Evolutionary conservation across 2,329 filamentous ascomycete species (phyloP), one percentile per base, ranked within the genome.

Genomic region (Verticillium zaregamsianum): DNA sequence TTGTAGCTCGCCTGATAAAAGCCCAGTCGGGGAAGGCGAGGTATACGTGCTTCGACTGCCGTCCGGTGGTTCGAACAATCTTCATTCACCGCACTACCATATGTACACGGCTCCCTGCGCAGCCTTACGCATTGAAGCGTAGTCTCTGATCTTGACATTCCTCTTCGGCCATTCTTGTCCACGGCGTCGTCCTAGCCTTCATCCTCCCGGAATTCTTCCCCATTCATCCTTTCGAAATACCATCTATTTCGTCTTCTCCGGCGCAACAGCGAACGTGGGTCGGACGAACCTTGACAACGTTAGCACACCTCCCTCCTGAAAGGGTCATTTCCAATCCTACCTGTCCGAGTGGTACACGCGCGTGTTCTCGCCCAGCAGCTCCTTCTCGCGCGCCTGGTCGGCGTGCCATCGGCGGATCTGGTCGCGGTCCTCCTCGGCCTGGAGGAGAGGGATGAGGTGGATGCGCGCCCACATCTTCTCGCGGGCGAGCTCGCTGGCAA

Each of bases 391-490:
- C 67, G 88, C 89, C 84, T 92, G 88, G 77, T 96, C 92, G 62
- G 95, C 95, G 67, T 90, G 85, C 77, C 94, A 86, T 73, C 94
- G 85, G 68, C 95, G 86, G 66, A 97, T 93, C 75, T 94, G 90
- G 79, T 99, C 95, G 64, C 95, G 90, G 81, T 99, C 95, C 77
- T 97, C 93, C 75, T 99, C 95, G 61, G 95, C 95, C 76, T 98
- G 94, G 66, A 99, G 87, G 66, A 97, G 81, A 62, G 95, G 95
- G 72, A 94, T 95, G 66, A 99, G 84, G 79, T 98, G 88, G 79
- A 99, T 96, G 74, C 95, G 90, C 65, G 92, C 87, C 95, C 95
- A 99, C 87, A 97, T 95, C 84, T 98, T 99, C 75, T 99, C 95
- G 70, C 95, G 92, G 66, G 89, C 91, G 68, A 97, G 89, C 79